A percentile compares a stretch with the other conserved stretches of the same genome.
Conservation (phyloP, 352 stramenopile genomes). For the Phytophthora podocarpi region DNA sequence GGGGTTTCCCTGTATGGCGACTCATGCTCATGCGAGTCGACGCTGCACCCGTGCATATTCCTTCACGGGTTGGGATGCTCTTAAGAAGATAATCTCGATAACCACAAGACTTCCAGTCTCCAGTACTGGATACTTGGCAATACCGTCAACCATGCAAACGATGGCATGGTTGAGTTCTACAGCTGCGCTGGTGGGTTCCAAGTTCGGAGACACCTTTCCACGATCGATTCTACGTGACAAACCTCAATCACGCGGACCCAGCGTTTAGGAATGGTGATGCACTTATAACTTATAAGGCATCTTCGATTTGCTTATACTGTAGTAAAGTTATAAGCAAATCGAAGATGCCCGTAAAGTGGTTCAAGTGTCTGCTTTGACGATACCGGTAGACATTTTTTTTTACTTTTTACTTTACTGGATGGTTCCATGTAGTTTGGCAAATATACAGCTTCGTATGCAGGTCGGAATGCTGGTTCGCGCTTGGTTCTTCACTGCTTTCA, state of each 20-base stretch:
- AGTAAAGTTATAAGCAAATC: slow-evolving; percentile 34
- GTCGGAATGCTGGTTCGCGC: slow-evolving; percentile 8
- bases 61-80: slow-evolving; percentile 42
- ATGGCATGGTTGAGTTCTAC: slow-evolving; percentile 42
- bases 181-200: slow-evolving; percentile 39
- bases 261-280: slow-evolving; percentile 53
- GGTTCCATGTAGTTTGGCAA: slow-evolving; percentile 27
- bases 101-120: slow-evolving; percentile 10
- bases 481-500: slow-evolving; percentile 23
- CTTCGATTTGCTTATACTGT: too few species aligned
- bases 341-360: slow-evolving; percentile 62
- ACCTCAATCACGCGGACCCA: slow-evolving; percentile 35
- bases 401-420: slow-evolving; percentile 36
- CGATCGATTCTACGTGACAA: slow-evolving; percentile 44
- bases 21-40: slow-evolving; percentile 11
- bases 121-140: slow-evolving; percentile 24
- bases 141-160: slow-evolving; percentile 31
- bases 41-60: slow-evolving; percentile 10
- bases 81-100: not conserved
- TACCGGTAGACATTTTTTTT: slow-evolving; percentile 17
- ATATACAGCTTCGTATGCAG: slow-evolving; percentile 36
- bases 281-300: too few species aligned
- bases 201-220: slow-evolving; percentile 36
- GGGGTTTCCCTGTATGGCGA: not conserved
- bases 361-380: slow-evolving; percentile 23